Base-by-base conservation (phyloP, 1,139 yeast genomes). In the Spencermartinsiella ligniputridi region DNA sequence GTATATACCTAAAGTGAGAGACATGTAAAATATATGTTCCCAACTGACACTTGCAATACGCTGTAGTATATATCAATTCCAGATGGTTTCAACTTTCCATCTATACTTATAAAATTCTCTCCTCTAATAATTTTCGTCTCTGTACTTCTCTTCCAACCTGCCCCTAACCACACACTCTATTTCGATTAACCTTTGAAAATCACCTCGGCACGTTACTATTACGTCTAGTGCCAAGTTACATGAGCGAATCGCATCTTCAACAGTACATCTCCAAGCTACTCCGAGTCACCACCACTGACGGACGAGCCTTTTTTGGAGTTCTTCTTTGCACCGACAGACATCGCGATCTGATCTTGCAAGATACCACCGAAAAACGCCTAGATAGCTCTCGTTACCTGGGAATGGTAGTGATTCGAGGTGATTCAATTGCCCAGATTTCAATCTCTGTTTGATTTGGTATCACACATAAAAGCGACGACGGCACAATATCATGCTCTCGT, bases 401-500 rank as follows among this genome's bases (percentile, higher is more conserved):
- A 34, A 55, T 54, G 57, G 58, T 62, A n/a, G 66, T 62, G 20
- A 53, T 64, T 34, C 67, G 67, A n/a, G 64, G 65, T 22, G 42
- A 48, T 29, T 43, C 49, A 37, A 58, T 64, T 16, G 49, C 47
- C n/a, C 45, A 53, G 16, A 54, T 64, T 39, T 47, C 57, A 21
- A 29, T 55, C n/a, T n/a, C 12, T 9, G 8, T 9, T n/a, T 27
- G 15, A 27, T 5, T 33, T 13, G 20, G n/a, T 33, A 18, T 16
- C 22, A 6, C 16, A 24, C 8, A 18, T 32, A 40, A 5, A 38
- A 35, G n/a, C 9, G 20, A 34, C 15, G 13, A 20, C 19, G 42
- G 30, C 3, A 32, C 22, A 13, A 9, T 15, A 39, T 3, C 27
- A 89, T 90, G 96, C 72, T 88, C 18, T 71, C 82, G 2, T 89